Evolutionary conservation across 1,284 basidiomycete genomes (phyloP).

Genomic region (Pseudozyma sp.): DNA sequence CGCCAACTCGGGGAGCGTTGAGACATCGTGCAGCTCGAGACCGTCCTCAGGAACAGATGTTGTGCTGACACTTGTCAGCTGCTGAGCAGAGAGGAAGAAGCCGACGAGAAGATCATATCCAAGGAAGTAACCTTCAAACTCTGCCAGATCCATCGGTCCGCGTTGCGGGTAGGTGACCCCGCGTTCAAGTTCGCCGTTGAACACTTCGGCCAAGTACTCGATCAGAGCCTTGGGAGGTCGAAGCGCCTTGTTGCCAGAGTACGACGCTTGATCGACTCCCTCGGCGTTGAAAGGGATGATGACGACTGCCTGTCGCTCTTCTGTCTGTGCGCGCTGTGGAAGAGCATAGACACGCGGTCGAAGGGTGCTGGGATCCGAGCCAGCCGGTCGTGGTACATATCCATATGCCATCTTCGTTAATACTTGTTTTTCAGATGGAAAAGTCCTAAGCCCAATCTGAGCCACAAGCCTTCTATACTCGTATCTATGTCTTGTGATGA

Average conservation of each 20-base stretch:
- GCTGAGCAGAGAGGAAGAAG: slow-evolving; percentile 34
- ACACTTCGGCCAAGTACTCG: slow-evolving; percentile 41
- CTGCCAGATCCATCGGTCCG: slow-evolving; percentile 41
- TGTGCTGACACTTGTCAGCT: slow-evolving; percentile 2
- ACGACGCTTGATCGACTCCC: slow-evolving; percentile 19
- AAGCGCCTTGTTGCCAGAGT: slow-evolving; percentile 8
- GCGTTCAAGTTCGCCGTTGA: slow-evolving; percentile 53
- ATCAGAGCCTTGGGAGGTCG: slow-evolving; percentile 22
- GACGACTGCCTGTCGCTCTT: slow-evolving; percentile 34
- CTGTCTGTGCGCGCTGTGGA: slow-evolving; percentile 26
- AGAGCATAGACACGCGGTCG: slow-evolving; percentile 47
- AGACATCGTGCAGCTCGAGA: slow-evolving; percentile 5
- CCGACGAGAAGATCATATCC: slow-evolving; percentile 49
- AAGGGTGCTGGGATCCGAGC: slow-evolving; percentile 38
- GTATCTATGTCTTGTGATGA: not conserved
- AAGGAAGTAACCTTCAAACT: slow-evolving; percentile 55
- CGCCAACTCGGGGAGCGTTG: slow-evolving; percentile 15
- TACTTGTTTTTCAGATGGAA: not conserved
- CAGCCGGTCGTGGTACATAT: slow-evolving; percentile 47
- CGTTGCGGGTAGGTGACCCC: slow-evolving; percentile 58
- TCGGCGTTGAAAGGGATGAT: slow-evolving; percentile 41
- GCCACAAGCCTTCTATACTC: too few species aligned
- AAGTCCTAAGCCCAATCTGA: too few species aligned
- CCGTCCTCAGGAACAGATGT: slow-evolving; percentile 14
- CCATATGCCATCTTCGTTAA: slow-evolving; percentile 51